Evolutionary conservation across 495 filamentous ascomycete genomes (phyloP).

Genomic region (Barbatosphaeria neglecta): DNA sequence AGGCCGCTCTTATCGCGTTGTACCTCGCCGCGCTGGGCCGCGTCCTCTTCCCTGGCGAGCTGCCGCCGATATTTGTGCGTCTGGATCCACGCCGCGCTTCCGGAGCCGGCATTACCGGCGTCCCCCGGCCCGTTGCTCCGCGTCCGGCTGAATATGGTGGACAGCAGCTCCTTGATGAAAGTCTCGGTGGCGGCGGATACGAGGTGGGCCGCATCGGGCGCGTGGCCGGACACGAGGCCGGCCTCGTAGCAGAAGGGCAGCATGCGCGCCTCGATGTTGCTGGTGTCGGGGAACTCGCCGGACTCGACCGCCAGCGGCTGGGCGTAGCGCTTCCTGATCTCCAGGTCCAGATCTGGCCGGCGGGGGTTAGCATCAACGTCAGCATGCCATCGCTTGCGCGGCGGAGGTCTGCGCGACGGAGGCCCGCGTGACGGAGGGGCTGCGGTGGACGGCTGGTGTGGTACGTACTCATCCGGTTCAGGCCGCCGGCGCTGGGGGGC

Average conservation of each 20-base stretch:
- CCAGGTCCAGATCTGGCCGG: constrained; percentile 66
- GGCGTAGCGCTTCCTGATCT: constrained; percentile 85
- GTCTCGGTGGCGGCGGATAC: constrained; percentile 86
- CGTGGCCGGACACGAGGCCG: constrained; percentile 64
- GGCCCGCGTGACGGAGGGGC: too few relatives aligned
- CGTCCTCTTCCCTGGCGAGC: constrained; percentile 60
- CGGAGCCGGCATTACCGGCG: constrained; percentile 42
- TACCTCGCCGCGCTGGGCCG: constrained; percentile 54
- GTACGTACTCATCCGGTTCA: constrained; percentile 77
- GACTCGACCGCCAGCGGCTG: constrained; percentile 81
- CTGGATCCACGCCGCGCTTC: constrained; percentile 59
- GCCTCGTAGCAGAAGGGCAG: constrained; percentile 89
- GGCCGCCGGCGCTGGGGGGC: constrained; percentile 64
- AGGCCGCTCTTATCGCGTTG: constrained; percentile 56
- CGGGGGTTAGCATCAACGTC: constrained; percentile 1
- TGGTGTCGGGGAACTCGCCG: constrained; percentile 79
- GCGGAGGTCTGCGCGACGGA: too few relatives aligned
- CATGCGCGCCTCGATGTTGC: constrained; percentile 74
- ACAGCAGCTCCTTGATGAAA: constrained; percentile 80
- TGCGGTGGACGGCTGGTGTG: not conserved
- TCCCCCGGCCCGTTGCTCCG: constrained; percentile 63
- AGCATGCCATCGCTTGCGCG: too few relatives aligned
- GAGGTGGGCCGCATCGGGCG: constrained; percentile 63
- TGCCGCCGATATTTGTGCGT: constrained; percentile 66
- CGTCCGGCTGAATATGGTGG: constrained; percentile 64